Percentiles rank a stretch among this genome's conserved stretches.
Conservation (phyloP, 106 monocot genomes). For the Xerophyta viscosa region DNA sequence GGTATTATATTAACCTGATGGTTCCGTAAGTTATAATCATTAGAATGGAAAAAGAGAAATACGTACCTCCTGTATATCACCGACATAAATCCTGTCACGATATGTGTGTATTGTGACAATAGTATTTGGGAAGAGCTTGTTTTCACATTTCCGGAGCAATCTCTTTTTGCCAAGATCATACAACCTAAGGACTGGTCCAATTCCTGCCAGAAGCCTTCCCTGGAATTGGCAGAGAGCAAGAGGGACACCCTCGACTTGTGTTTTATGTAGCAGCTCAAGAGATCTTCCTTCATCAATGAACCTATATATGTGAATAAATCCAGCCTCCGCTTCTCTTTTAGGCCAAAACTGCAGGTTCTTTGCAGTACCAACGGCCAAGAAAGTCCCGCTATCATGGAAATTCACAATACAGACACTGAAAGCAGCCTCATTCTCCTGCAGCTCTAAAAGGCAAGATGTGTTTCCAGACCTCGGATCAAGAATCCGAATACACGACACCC, state of each 20-base stretch:
- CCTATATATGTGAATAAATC: slow-evolving; percentile 90
- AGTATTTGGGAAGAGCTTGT: slow-evolving; percentile 87
- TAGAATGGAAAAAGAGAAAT: too few relatives aligned
- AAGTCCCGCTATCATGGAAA: slow-evolving; percentile 92
- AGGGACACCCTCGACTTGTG: slow-evolving; percentile 84
- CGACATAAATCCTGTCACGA: slow-evolving; percentile 94
- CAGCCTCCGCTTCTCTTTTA: slow-evolving; percentile 49
- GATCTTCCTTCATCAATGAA: slow-evolving; percentile 86
- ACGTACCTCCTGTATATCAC: slow-evolving; percentile 93
- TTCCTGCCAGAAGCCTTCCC: slow-evolving; percentile 79
- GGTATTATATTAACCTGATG: too few relatives aligned
- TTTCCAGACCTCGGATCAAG: slow-evolving; percentile 70
- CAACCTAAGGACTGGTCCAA: slow-evolving; percentile 73
- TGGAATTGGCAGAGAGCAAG: slow-evolving; percentile 84
- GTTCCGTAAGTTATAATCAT: too few relatives aligned
- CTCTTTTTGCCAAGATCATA: slow-evolving; percentile 86
- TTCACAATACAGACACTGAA: slow-evolving; percentile 94
- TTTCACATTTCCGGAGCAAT: slow-evolving; percentile 91
- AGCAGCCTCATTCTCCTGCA: slow-evolving; percentile 95
- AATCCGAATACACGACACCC: slow-evolving; percentile 95
- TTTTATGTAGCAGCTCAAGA: slow-evolving; percentile 89
- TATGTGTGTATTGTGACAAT: slow-evolving; percentile 89
- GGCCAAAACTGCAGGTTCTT: slow-evolving; percentile 88
- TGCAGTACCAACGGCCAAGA: slow-evolving; percentile 86
- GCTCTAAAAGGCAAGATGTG: slow-evolving; percentile 79